Evolutionary conservation across 2,329 filamentous ascomycete species (phyloP).

Genomic region (Cordyceps tenuipes): DNA sequence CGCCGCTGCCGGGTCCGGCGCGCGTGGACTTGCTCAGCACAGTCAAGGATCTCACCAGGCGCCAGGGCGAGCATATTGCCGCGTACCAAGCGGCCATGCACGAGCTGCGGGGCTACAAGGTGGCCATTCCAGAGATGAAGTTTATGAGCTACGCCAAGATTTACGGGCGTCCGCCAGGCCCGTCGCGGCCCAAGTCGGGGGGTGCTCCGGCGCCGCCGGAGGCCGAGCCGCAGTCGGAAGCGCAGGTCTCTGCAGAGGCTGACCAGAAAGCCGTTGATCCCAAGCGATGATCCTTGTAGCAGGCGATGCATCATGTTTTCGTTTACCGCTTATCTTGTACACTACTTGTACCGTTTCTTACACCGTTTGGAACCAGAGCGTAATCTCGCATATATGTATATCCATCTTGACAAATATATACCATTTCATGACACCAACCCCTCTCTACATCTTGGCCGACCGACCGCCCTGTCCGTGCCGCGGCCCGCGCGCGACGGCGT

Average conservation of each 20-base stretch:
- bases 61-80: slow-evolving; percentile 19
- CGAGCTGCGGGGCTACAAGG: slow-evolving; percentile 20
- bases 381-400: not conserved
- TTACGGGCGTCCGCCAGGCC: slow-evolving; percentile 17
- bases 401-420: not conserved
- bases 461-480: slow-evolving; percentile 14
- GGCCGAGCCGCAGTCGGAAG: not conserved
- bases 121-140: slow-evolving; percentile 22
- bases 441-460: slow-evolving; percentile 18
- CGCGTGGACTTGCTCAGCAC: not conserved
- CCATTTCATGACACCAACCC: not conserved
- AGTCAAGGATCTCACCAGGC: slow-evolving; percentile 17
- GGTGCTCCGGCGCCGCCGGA: not conserved
- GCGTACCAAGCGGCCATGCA: slow-evolving; percentile 21
- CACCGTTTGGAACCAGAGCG: not conserved
- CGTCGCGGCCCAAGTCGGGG: slow-evolving; percentile 8
- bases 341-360: not conserved
- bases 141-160: slow-evolving; percentile 20
- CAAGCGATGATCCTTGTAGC: not conserved
- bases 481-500: slow-evolving; percentile 31
- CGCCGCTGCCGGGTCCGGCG: not conserved
- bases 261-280: not conserved
- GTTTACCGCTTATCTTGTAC: not conserved
- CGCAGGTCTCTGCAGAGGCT: too few species aligned
- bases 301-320: not conserved